Evolutionary conservation across 1,139 yeast genomes (phyloP).

Genomic region (Arxiozyma bovina): DNA sequence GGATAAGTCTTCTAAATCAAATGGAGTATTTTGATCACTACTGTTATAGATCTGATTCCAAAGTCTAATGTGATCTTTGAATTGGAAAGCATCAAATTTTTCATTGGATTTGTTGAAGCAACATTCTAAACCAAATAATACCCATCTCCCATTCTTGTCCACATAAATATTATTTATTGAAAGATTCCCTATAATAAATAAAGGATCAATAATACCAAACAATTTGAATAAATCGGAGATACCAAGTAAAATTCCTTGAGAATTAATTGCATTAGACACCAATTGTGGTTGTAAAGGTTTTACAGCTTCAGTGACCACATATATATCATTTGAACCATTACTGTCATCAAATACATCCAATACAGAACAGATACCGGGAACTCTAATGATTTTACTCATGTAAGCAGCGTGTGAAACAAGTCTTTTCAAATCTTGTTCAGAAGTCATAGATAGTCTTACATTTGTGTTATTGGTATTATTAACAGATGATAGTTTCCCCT

Average conservation of each 20-base stretch:
- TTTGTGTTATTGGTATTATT: neutral
- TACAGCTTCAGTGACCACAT: conserved; percentile 71
- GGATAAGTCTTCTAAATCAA: neutral
- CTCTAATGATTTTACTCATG: conserved; percentile 57
- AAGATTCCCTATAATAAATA: conserved; percentile 57
- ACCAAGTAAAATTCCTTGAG: conserved; percentile 6
- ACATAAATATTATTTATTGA: conserved; percentile 52
- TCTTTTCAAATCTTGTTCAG: neutral
- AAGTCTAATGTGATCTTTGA: conserved; percentile 7
- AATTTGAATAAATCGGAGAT: conserved; percentile 6
- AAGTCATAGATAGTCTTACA: neutral
- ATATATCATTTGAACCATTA: conserved; percentile 43
- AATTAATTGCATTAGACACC: conserved; percentile 9
- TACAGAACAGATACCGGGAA: conserved; percentile 69
- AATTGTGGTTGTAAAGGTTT: conserved; percentile 41
- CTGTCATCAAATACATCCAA: conserved; percentile 59
- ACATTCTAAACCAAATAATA: conserved; percentile 73
- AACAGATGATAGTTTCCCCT: conserved; percentile 11
- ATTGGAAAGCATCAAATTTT: conserved; percentile 41
- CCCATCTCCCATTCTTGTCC: conserved; percentile 72
- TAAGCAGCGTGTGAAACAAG: conserved; percentile 49
- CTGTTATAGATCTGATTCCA: conserved; percentile 1
- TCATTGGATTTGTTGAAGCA: conserved; percentile 40
- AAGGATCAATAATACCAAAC: conserved; percentile 4
- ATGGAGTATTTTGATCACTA: neutral